phyloP scores from a whole-genome alignment of 2,329 filamentous ascomycete species.

The Beauveria pseudobassiana region DNA sequence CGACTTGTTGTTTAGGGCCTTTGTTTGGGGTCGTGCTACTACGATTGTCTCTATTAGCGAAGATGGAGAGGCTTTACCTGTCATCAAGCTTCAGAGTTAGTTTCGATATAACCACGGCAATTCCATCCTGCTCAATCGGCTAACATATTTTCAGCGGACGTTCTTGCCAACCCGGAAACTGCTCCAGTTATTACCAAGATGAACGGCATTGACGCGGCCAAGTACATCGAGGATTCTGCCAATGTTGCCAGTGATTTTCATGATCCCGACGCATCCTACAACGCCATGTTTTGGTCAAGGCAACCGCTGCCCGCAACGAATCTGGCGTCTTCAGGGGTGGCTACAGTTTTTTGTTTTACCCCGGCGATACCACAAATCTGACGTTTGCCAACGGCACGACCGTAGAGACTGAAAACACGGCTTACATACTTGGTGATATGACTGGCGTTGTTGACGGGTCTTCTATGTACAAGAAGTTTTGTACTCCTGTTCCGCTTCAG shows the following conservation, averaged over 20 bases:
- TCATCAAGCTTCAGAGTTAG: constrained; percentile 18
- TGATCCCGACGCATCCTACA: constrained; percentile 27
- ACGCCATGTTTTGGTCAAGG: constrained; percentile 28
- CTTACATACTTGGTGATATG: constrained; percentile 22
- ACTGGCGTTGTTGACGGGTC: constrained; percentile 24
- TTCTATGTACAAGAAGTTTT: constrained; percentile 28
- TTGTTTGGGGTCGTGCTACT: constrained; percentile 35
- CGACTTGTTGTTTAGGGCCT: no score
- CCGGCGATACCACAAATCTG: constrained; percentile 26
- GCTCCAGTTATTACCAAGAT: constrained; percentile 20
- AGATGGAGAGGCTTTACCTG: constrained; percentile 13
- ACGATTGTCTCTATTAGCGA: constrained; percentile 38
- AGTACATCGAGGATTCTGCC: constrained; percentile 17
- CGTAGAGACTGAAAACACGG: constrained; percentile 21
- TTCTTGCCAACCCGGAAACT: constrained; percentile 8
- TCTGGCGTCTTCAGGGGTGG: no score
- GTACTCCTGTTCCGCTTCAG: constrained; percentile 15
- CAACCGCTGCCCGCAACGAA: constrained; percentile 20
- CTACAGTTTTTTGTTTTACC: constrained; percentile 17
- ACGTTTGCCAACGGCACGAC: constrained; percentile 28
- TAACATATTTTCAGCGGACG: neutral
- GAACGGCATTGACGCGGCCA: constrained; percentile 19
- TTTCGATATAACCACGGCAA: neutral
- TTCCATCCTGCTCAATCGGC: neutral
- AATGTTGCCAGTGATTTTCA: constrained; percentile 17